Base-by-base conservation (phyloP, 148 eudicot species). In the Pouteria glomerata region DNA sequence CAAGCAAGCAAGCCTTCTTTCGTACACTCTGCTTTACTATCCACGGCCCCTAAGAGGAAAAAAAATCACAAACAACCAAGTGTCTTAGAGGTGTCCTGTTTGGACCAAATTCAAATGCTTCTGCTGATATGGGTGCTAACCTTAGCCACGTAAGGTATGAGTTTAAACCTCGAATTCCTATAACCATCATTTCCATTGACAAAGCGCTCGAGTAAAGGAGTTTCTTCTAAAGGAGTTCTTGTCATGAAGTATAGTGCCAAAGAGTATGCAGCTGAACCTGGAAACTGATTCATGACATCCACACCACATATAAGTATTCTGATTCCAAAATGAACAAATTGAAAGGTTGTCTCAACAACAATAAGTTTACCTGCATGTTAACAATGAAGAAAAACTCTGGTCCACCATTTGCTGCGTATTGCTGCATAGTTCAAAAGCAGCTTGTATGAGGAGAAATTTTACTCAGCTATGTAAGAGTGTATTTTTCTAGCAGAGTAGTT, bases 11-110 rank as follows among this genome's bases (percentile, higher is more conserved):
- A 61, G 92, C 86, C 78, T 86, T 90, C 82, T 83, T 86, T 60
- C 92, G 87, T 14, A 88, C 92, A 58, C 87, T 90, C 69, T 90
- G 92, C 83, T 86, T 90, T 6, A 90, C 96, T 76, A 90, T 80
- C 96, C 96, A 88, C 16, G 96, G 83, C n/a, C 96, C 96, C 96
- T 90, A 69, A 39, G 44, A 39, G 10, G 44, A 4, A 39, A 39
- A 39, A 10, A 10, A 10, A 10, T 5, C 44, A 39, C 10, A 39
- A 10, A 39, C 4, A 39, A 4, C 44, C 0, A 4, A 10, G 44
- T 39, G 5, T 39, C 44, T n/a, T n/a, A n/a, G n/a, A n/a, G n/a
- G n/a, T 50, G 42, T 39, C 21, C n/a, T 12, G 21, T 24, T 27
- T 65, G 12, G 18, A 30, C 11, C 24, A 71, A n/a, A 48, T 21